Base-by-base conservation (phyloP, 2,329 filamentous ascomycete genomes). In the Endothia cerciana region DNA sequence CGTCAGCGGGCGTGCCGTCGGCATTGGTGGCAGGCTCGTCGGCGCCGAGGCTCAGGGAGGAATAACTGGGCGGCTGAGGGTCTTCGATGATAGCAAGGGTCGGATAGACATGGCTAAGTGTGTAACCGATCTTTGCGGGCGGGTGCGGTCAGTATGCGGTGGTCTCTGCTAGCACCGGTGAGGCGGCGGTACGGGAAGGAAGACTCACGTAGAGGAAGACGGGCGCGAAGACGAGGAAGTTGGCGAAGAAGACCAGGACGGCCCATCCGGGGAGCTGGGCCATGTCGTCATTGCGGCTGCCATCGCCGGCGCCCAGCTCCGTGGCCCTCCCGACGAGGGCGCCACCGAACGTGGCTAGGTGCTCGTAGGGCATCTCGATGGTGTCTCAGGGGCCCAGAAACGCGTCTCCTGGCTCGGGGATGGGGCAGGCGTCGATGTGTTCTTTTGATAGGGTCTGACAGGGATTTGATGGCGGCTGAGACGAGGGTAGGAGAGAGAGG, bases 81-180 rank as follows among this genome's bases (percentile, higher is more conserved):
- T 87, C 83, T 72, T 88, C 85, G 70, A 87, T 76, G 68, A 87
- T 86, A 74, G 85, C 83, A 67, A 87, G 80, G 63, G 83, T 80
- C 55, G 84, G 81, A 72, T 82, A 85, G 71, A 88, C 73, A 64
- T 76, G 75, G 62, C 78, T 74, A 60, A 87, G 73, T 11, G 84
- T 84, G 77, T 88, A 88, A 64, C 74, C 71, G 68, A 82, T 70
- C 83, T n/a, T n/a, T 86, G 61, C 45, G 68, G 72, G 19, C 17
- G 41, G 53, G 62, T 28, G 43, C 25, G 11, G 40, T 47, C 25
- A 51, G 19, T 33, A 33, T 49, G 25, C 59, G 17, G 17, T 47
- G 22, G 25, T 4, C n/a, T 22, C 19, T 13, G 33, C 25, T n/a
- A 49, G 3, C 13, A 17, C 5, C 49, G 22, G 19, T 19, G 55